phyloP scores from a whole-genome alignment of 2,329 filamentous ascomycete species.

The Esteya vermicola region DNA sequence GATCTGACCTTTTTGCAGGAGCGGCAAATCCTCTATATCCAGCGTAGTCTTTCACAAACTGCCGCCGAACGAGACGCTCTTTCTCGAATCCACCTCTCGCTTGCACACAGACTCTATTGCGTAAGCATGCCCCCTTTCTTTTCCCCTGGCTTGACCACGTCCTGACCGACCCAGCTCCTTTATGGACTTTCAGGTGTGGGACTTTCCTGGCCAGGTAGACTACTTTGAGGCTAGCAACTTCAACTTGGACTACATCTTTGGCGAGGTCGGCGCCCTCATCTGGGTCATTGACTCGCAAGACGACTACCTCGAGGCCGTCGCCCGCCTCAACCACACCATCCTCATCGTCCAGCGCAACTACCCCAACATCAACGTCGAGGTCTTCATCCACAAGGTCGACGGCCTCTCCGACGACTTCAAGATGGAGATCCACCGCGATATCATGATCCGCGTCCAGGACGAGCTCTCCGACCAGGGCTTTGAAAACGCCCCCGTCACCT shows the following conservation, averaged over 20 bases:
- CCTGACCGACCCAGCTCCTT: conserved; percentile 56
- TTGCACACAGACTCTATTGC: conserved; percentile 94
- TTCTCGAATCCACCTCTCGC: conserved; percentile 84
- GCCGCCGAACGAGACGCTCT: conserved; percentile 87
- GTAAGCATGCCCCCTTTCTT: conserved; percentile 39
- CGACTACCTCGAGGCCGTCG: conserved; percentile 87
- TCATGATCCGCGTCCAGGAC: conserved; percentile 90
- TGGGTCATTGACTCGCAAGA: conserved; percentile 99
- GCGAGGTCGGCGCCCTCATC: conserved; percentile 83
- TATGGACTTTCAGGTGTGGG: conserved; percentile 98
- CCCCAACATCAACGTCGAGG: conserved; percentile 89
- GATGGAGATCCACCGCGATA: conserved; percentile 89
- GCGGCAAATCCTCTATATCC: conserved; percentile 94
- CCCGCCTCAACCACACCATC: conserved; percentile 76
- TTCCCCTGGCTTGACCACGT: not conserved
- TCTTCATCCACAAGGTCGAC: conserved; percentile 98
- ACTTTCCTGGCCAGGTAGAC: conserved; percentile 90
- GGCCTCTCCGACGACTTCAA: conserved; percentile 96
- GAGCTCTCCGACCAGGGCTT: conserved; percentile 87
- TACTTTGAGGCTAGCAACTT: conserved; percentile 76
- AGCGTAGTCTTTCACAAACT: conserved; percentile 99
- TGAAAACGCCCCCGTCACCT: conserved; percentile 85
- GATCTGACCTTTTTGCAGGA: conserved; percentile 39
- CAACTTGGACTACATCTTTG: conserved; percentile 87
- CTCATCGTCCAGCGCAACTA: conserved; percentile 78